Evolutionary conservation across 73 alveolate species (phyloP), one percentile per base, ranked within the genome.

Genomic region (Tetrahymena borealis): DNA sequence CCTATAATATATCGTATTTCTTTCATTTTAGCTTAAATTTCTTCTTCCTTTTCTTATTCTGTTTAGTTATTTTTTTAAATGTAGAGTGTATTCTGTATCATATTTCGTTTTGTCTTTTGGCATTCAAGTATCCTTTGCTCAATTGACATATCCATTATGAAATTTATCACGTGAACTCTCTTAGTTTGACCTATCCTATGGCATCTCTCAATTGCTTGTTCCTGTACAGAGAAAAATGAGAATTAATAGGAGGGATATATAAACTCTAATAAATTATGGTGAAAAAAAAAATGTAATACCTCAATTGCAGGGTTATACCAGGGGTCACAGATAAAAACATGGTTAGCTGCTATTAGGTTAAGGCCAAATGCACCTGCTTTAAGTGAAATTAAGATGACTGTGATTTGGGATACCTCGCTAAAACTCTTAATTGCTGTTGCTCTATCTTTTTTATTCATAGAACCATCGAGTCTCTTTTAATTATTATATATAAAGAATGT

Each of bases 251-350:
- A 39, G 16, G 7, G 1, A 38, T 28, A 77, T 79, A 6, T 38
- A 79, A 79, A 60, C 3, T 24, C 10, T 60, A 13, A 60, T 5
- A 15, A 60, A 24, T n/a, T 60, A 18, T 18, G 16, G n/a, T 60
- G 2, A 18, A 0, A 4, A 18, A 15, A 60, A 60, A 60, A 20
- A n/a, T n/a, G n/a, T n/a, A n/a, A n/a, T n/a, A 60, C 85, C 93
- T 93, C 95, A 20, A 93, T 90, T 0, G 95, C 95, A 18, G 95
- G 95, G 39, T 93, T 93, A 91, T 92, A 93, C 95, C 95, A 93
- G 15, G 95, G 95, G 41, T 93, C 95, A 35, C 90, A 79, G 7
- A 93, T 36, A 9, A 93, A 16, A 37, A 93, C 93, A 85, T 93
- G 93, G 39, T 93, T 93, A 12, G 95, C 95, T 13, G 78, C 91